Base-by-base conservation (phyloP, 73 alveolate genomes). In the Uronychia setigera region DNA sequence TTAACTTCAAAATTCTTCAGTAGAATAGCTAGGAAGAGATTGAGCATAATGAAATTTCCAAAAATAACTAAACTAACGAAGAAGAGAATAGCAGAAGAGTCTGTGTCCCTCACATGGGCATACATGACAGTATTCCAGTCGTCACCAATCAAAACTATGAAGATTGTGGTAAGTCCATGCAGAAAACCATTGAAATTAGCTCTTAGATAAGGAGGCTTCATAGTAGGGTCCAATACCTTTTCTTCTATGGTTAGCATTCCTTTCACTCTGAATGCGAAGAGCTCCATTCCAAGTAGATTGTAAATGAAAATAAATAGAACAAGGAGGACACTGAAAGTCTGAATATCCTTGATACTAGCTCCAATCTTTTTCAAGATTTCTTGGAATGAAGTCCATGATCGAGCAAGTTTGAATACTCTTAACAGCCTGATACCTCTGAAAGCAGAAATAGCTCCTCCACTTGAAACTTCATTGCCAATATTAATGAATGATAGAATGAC, bases 221-320 rank as follows among this genome's bases (percentile, higher is more conserved):
- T 46, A 19, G n/a, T 46, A 11, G 67, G 67, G 67, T 46, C 67
- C 19, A 46, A 19, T 5, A 46, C 19, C 19, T 46, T 46, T 19
- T 46, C 67, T 46, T 46, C 5, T 11, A 46, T 46, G 5, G 67
- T 11, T 11, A 46, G 67, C 67, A 11, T 5, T 11, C n/a, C 5
- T 58, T 80, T 81, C 19, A 92, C 35, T 25, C 83, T 83, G 27
- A 91, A 87, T 14, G 98, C 98, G 77, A 87, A 93, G 28, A 93
- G 59, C 75, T 93, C 95, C 95, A 93, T 87, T 59, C 98, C 98
- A 27, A 93, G 91, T 76, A 93, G 77, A 19, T 95, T 82, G 57
- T 90, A 91, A 26, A 92, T 84, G 33, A 91, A 87, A 35, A 91
- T 87, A 60, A 93, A 91, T 1, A 93, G 35, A 81, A 91, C 88